Conservation (phyloP, 2,329 filamentous ascomycete species). For the Tolypocladium pustulatum region DNA sequence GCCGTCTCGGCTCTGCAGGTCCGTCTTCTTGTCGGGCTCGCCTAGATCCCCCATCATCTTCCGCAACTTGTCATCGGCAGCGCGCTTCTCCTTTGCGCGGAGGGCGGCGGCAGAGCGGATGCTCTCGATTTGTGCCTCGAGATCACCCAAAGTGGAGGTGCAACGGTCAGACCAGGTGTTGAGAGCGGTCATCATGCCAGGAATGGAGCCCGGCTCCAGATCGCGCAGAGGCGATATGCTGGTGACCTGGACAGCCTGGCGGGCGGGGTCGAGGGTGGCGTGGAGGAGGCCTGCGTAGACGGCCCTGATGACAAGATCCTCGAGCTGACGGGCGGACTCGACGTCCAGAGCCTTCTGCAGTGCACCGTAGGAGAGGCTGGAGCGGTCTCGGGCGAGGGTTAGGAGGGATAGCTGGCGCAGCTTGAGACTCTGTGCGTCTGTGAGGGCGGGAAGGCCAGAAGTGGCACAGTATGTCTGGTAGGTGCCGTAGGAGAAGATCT, state of each 20-base stretch:
- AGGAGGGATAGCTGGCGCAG: conserved; percentile 85
- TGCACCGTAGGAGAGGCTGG: conserved; percentile 61
- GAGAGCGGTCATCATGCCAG: conserved; percentile 57
- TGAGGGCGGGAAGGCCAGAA: conserved; percentile 57
- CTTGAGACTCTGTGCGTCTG: conserved; percentile 65
- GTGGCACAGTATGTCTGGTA: conserved; percentile 58
- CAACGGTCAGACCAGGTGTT: conserved; percentile 72
- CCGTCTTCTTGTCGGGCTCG: conserved; percentile 25
- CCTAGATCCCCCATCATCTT: conserved; percentile 36
- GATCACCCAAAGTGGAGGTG: conserved; percentile 56
- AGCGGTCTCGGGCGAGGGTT: conserved; percentile 59
- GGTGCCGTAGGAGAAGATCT: conserved; percentile 89
- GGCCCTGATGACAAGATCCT: conserved; percentile 76
- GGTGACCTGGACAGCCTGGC: conserved; percentile 64
- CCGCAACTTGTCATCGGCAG: conserved; percentile 37
- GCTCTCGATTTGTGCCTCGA: conserved; percentile 63
- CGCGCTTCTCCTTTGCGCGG: conserved; percentile 38
- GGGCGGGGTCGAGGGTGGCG: conserved; percentile 72
- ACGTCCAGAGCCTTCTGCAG: conserved; percentile 61
- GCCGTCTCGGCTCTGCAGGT: conserved; percentile 12
- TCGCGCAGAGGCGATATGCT: conserved; percentile 81
- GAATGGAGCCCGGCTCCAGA: conserved; percentile 62
- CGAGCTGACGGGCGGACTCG: conserved; percentile 56
- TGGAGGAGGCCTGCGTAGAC: conserved; percentile 78
- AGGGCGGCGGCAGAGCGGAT: conserved; percentile 50